Percentiles rank a stretch among this genome's conserved stretches.
Evolutionary conservation across 2,329 filamentous ascomycete genomes (phyloP).

Genomic region (Xylaria sp.): DNA sequence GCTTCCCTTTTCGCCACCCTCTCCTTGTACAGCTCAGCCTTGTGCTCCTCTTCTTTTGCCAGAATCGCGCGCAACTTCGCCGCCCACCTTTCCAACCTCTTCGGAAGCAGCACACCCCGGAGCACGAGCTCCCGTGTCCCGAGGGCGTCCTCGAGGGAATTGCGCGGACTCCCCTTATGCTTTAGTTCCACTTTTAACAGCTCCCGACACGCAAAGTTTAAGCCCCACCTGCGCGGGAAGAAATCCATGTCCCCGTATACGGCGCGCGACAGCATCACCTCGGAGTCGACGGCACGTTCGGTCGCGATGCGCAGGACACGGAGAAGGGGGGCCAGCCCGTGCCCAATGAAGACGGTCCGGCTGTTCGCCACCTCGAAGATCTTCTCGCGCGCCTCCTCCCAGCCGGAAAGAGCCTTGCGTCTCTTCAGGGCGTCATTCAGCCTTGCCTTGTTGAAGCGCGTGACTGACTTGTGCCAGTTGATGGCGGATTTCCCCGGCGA

Average conservation of each 20-base stretch:
- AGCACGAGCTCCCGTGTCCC: constrained; percentile 22
- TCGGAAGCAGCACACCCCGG: constrained; percentile 4
- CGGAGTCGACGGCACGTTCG: constrained; percentile 24
- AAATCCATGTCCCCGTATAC: constrained; percentile 8
- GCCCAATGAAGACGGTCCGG: constrained; percentile 23
- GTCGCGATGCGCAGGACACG: constrained; percentile 23
- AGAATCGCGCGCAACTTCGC: not conserved
- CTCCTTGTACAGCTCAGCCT: not conserved
- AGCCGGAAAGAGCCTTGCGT: constrained; percentile 9
- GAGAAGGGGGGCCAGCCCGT: constrained; percentile 16
- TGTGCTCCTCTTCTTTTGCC: not conserved
- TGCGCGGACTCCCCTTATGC: constrained; percentile 3
- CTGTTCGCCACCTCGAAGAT: constrained; percentile 17
- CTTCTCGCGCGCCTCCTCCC: constrained; percentile 9
- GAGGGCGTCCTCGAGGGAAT: constrained; percentile 19
- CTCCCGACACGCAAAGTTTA: constrained; percentile 12
- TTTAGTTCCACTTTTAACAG: constrained; percentile 11
- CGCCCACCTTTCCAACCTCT: constrained; percentile 11
- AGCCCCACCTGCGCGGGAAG: constrained; percentile 17
- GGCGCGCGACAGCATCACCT: constrained; percentile 14
- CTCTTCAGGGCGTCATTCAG: not conserved
- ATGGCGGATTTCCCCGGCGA: not conserved
- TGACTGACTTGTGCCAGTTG: constrained; percentile 15
- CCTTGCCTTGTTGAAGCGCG: constrained; percentile 8
- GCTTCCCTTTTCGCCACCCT: not conserved